phyloP scores from a whole-genome alignment of 164 flowering plant genomes.

The Liriodendron chinense region DNA sequence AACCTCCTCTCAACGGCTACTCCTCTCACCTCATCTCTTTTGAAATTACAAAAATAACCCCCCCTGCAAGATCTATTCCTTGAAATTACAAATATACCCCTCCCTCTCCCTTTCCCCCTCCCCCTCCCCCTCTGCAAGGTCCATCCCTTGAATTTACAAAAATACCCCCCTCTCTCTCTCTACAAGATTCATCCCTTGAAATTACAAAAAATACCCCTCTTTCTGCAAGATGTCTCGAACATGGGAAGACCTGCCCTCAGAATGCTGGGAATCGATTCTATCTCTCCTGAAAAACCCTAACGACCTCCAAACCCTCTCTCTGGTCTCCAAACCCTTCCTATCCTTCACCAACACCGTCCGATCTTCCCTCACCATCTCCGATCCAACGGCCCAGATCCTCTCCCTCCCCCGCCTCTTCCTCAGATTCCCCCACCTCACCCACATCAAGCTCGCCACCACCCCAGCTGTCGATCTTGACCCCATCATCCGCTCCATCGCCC shows the following conservation, averaged over 20 bases:
- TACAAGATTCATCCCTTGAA: too few relatives aligned
- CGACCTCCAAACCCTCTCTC: conserved; percentile 40
- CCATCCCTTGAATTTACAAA: neutral
- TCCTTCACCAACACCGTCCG: conserved; percentile 46
- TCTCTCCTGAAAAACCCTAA: conserved; percentile 16
- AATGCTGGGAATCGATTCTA: conserved; percentile 53
- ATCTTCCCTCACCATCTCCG: conserved; percentile 27
- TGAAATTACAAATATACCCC: neutral
- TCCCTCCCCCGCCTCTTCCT: conserved; percentile 23
- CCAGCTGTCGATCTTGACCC: conserved; percentile 22
- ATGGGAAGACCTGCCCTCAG: conserved; percentile 39
- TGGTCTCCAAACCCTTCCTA: conserved; percentile 46
- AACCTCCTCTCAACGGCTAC: too few relatives aligned
- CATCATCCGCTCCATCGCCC: conserved; percentile 27
- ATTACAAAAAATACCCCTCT: too few relatives aligned
- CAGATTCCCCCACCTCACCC: conserved; percentile 41
- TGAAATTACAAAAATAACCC: neutral
- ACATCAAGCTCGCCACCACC: conserved; percentile 19
- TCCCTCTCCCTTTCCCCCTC: neutral
- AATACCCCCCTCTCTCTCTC: neutral
- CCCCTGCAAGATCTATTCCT: neutral
- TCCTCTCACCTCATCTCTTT: neutral
- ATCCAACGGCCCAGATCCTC: conserved; percentile 22
- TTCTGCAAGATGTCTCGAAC: conserved; percentile 12
- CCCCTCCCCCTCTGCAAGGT: neutral